Percentiles rank a stretch among this genome's conserved stretches.
These are phyloP conservation scores for Coffea humblotiana DNA, from an alignment of 305 asterid genomes.

Conservation along the genomic window DNA sequence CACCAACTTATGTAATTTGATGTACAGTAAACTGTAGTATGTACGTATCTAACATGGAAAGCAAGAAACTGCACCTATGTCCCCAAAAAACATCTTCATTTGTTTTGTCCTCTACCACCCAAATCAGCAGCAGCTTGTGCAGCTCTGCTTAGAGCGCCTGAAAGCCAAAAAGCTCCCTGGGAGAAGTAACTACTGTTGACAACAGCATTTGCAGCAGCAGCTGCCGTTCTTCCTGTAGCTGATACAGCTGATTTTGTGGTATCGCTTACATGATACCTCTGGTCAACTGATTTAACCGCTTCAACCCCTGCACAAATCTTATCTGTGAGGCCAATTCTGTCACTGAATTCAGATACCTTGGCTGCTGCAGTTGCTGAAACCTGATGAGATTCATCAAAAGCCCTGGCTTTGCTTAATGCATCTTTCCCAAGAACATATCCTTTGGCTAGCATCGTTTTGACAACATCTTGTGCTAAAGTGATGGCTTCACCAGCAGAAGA, in stretches of 20 bases:
- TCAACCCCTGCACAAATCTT: slow-evolving; percentile 79
- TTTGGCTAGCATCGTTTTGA: slow-evolving; percentile 69
- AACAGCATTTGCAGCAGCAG: slow-evolving; percentile 72
- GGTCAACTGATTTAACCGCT: slow-evolving; percentile 58
- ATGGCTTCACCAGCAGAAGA: slow-evolving; percentile 88
- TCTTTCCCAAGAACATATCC: slow-evolving; percentile 85
- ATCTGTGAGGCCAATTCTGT: slow-evolving; percentile 68
- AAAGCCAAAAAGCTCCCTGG: slow-evolving; percentile 79
- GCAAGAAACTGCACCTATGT: neutral
- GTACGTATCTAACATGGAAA: neutral
- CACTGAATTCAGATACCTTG: slow-evolving; percentile 80
- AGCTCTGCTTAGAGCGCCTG: slow-evolving; percentile 78
- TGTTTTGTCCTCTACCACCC: slow-evolving; percentile 49
- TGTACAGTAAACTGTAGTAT: neutral
- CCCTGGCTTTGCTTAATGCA: slow-evolving; percentile 75
- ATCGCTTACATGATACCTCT: slow-evolving; percentile 57
- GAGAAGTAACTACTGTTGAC: slow-evolving; percentile 76
- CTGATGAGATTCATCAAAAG: slow-evolving; percentile 82
- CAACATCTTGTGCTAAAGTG: slow-evolving; percentile 80
- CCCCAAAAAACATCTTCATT: slow-evolving; percentile 19
- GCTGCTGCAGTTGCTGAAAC: slow-evolving; percentile 88
- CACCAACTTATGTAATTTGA: neutral
- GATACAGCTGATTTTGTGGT: slow-evolving; percentile 68
- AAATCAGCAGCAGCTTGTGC: slow-evolving; percentile 76
- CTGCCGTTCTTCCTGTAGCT: slow-evolving; percentile 79